A percentile compares a stretch with the other conserved stretches of the same genome.
These are phyloP conservation scores for Colletotrichum eleusines DNA, from an alignment of 2,329 filamentous ascomycete species.

Conservation along the genomic window DNA sequence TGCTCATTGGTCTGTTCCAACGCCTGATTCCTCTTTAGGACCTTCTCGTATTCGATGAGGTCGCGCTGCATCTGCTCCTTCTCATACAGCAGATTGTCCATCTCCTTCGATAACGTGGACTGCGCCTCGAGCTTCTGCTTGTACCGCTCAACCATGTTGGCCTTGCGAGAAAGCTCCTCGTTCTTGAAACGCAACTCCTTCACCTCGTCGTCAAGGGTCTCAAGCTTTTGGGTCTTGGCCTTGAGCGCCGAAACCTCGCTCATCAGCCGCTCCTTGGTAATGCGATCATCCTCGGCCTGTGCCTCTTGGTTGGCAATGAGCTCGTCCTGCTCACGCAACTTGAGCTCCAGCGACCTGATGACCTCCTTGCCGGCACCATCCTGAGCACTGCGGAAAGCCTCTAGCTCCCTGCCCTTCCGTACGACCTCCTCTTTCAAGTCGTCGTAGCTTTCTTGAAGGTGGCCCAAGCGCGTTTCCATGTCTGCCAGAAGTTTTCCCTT, in stretches of 20 bases:
- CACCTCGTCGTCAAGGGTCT: slow-evolving; percentile 69
- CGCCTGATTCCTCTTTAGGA: slow-evolving; percentile 53
- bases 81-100: slow-evolving; percentile 67
- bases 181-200: slow-evolving; percentile 70
- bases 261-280: slow-evolving; percentile 59
- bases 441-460: slow-evolving; percentile 73
- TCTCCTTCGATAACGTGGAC: slow-evolving; percentile 67
- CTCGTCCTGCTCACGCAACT: slow-evolving; percentile 75
- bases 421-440: slow-evolving; percentile 73
- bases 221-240: slow-evolving; percentile 60
- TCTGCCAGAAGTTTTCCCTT: slow-evolving; percentile 70
- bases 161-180: slow-evolving; percentile 70
- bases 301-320: slow-evolving; percentile 79
- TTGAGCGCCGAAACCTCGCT: slow-evolving; percentile 63
- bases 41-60: slow-evolving; percentile 51
- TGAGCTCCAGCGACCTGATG: slow-evolving; percentile 66
- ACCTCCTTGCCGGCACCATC: slow-evolving; percentile 65
- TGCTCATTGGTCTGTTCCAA: slow-evolving; percentile 51
- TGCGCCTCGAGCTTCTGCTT: slow-evolving; percentile 72
- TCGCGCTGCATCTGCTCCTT: slow-evolving; percentile 65
- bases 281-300: slow-evolving; percentile 67
- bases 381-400: slow-evolving; percentile 62
- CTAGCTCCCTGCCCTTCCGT: slow-evolving; percentile 66
- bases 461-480: slow-evolving; percentile 69
- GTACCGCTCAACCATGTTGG: slow-evolving; percentile 72